Conservation (phyloP, 2,329 filamentous ascomycete species). For the Graphilbum fragrans region DNA sequence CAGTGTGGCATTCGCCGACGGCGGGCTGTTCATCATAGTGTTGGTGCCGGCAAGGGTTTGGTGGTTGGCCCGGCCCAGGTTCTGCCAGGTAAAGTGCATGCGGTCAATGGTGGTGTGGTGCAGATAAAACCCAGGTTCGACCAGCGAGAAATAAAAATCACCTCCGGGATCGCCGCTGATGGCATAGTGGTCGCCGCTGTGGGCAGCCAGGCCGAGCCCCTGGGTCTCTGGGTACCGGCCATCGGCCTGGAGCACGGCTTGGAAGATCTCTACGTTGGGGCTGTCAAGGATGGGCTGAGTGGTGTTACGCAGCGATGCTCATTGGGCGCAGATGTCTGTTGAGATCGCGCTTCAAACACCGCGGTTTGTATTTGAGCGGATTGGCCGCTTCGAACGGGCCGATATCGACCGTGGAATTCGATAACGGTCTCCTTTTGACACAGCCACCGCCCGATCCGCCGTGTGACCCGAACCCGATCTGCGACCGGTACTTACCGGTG, state of each 20-base stretch:
- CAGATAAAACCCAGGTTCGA: constrained; percentile 11
- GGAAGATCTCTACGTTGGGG: background rate
- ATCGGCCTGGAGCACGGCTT: background rate
- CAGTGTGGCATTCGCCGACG: constrained; percentile 13
- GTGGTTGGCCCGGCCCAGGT: constrained; percentile 9
- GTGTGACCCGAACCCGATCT: no score
- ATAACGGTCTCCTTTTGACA: no score
- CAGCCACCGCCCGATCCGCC: no score
- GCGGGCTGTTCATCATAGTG: constrained; percentile 16
- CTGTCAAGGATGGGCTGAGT: background rate
- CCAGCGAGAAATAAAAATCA: constrained; percentile 14
- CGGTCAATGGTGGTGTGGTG: constrained; percentile 7
- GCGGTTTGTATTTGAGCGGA: no score
- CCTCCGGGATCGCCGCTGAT: constrained; percentile 20
- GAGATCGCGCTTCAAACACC: no score
- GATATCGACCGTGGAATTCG: no score
- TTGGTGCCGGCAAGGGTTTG: constrained; percentile 15
- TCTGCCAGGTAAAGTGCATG: constrained; percentile 8
- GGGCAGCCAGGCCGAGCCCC: constrained; percentile 7
- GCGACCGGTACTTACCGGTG: no score
- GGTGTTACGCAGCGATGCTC: background rate
- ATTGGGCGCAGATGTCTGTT: no score
- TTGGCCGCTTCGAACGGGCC: no score
- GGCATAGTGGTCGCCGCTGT: constrained; percentile 17
- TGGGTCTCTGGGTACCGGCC: background rate